Base-by-base conservation (phyloP, 345 rosid species). In the Eucalyptus erythrocorys region DNA sequence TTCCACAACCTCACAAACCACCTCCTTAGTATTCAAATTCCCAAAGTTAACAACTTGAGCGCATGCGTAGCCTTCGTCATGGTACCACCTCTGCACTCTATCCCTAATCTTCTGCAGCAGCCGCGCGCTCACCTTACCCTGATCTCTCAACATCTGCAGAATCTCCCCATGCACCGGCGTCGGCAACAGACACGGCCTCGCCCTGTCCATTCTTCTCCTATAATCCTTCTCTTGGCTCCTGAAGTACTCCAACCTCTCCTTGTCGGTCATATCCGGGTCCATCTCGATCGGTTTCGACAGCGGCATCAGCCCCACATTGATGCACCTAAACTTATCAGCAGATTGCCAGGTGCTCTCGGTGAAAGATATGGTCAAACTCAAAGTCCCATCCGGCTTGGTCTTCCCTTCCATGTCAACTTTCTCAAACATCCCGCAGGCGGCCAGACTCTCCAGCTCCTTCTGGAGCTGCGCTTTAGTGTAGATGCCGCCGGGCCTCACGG, bases 381-480 rank as follows among this genome's bases (percentile, higher is more conserved):
- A 76, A 43, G 96, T 97, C 80, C 99, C 99, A 45, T 97, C 99
- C 0, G 98, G 95, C 7, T 95, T 96, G 6, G 99, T 93, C 88
- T 94, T 96, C 66, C 96, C 95, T 87, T 97, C 99, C 94, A 98
- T 92, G 42, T 97, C 99, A 30, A 98, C 99, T 87, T 93, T 98
- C 94, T 98, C 99, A 57, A 97, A 98, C 99, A 97, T 98, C n/a
- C 99, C 99, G 48, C 99, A 97, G 13, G 97, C 95, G 51, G 98
- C 97, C 59, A 98, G 93, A 27, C 93, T 93, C 90, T 98, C 99
- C 2, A 98, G 97, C 95, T 98, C 99, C 89, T 96, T 96, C 89
- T 92, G 94, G 30, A 97, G 91, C 90, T 96, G 98, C 8, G 96
- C 88, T 90, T 96, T 98, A 4, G 99, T 95, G 94, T 97, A 98